Percentiles rank a stretch among this genome's conserved stretches.
phyloP scores from a whole-genome alignment of 495 filamentous ascomycete species.

The Talaromyces borbonicus region DNA sequence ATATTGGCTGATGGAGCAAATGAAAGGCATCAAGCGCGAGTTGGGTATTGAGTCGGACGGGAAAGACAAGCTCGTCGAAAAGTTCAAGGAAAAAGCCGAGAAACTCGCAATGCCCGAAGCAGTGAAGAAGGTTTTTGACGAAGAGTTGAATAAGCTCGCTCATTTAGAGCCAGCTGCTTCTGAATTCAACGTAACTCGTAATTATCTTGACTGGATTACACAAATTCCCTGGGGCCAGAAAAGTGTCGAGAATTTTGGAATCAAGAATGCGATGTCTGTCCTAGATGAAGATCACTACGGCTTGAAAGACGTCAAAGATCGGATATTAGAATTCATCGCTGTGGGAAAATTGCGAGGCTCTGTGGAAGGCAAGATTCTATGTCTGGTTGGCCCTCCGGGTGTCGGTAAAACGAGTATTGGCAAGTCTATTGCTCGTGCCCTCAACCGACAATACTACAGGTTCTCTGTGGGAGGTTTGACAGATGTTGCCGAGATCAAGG shows the following conservation, averaged over 20 bases:
- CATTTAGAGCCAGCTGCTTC: conserved; percentile 92
- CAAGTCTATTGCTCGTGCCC: conserved; percentile 89
- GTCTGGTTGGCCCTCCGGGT: conserved; percentile 91
- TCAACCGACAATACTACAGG: conserved; percentile 93
- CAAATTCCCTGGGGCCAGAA: conserved; percentile 97
- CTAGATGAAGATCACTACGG: conserved; percentile 97
- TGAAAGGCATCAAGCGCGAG: conserved; percentile 97
- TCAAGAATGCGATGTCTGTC: conserved; percentile 79
- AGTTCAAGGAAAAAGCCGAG: conserved; percentile 88
- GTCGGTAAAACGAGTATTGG: conserved; percentile 99
- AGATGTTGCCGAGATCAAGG: conserved; percentile 99
- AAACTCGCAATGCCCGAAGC: conserved; percentile 95
- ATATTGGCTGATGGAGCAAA: conserved; percentile 98
- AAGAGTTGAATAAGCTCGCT: conserved; percentile 92
- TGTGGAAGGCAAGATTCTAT: conserved; percentile 97
- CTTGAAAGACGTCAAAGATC: conserved; percentile 96
- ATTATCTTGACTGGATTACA: conserved; percentile 97
- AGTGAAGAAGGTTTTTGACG: conserved; percentile 95
- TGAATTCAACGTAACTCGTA: conserved; percentile 98
- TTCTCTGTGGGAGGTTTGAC: conserved; percentile 96
- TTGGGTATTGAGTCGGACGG: conserved; percentile 95
- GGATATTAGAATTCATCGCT: conserved; percentile 97
- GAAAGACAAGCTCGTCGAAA: conserved; percentile 95
- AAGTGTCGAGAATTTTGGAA: conserved; percentile 93
- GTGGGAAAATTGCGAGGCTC: conserved; percentile 95